These are phyloP conservation scores for Saksenaea vasiformis DNA, from an alignment of 371 early-diverging fungal genomes.

Conservation along the genomic window DNA sequence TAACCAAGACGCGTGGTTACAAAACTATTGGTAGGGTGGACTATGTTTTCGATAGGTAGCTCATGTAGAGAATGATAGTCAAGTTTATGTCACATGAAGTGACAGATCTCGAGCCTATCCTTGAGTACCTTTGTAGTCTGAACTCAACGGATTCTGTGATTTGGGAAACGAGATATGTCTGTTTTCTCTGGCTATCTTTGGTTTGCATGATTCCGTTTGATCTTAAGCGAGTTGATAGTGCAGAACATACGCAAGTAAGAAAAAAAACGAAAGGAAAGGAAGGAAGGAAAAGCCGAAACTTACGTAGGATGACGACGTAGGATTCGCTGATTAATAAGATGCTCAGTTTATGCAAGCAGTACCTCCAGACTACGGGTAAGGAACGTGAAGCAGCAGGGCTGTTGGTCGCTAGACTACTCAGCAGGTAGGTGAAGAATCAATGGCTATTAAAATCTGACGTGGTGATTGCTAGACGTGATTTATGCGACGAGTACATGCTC, in stretches of 20 bases:
- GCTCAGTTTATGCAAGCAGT: slow-evolving; percentile 53
- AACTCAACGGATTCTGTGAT: slow-evolving; percentile 22
- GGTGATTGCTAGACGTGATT: slow-evolving; percentile 41
- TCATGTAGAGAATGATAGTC: slow-evolving; percentile 41
- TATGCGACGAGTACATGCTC: slow-evolving; percentile 46
- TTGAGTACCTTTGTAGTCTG: slow-evolving; percentile 54
- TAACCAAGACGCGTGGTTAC: slow-evolving; percentile 88
- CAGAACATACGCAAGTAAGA: slow-evolving; percentile 10
- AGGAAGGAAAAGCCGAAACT: background rate
- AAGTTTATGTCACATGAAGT: slow-evolving; percentile 91
- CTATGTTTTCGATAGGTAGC: background rate
- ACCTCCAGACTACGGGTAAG: slow-evolving; percentile 70
- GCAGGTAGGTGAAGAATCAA: slow-evolving; percentile 49
- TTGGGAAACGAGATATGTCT: slow-evolving; percentile 82
- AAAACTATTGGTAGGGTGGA: slow-evolving; percentile 71
- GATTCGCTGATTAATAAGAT: slow-evolving; percentile 55
- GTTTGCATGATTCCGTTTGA: slow-evolving; percentile 95
- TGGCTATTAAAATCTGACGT: background rate
- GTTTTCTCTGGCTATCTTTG: slow-evolving; percentile 86
- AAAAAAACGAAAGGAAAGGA: background rate
- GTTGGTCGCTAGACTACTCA: slow-evolving; percentile 77
- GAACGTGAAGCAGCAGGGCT: slow-evolving; percentile 87
- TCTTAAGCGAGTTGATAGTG: slow-evolving; percentile 80
- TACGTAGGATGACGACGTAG: slow-evolving; percentile 20
- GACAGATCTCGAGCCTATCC: slow-evolving; percentile 83